These are phyloP conservation scores for Parathielavia hyrcaniae DNA, from an alignment of 495 filamentous ascomycete genomes.

Conservation along the genomic window DNA sequence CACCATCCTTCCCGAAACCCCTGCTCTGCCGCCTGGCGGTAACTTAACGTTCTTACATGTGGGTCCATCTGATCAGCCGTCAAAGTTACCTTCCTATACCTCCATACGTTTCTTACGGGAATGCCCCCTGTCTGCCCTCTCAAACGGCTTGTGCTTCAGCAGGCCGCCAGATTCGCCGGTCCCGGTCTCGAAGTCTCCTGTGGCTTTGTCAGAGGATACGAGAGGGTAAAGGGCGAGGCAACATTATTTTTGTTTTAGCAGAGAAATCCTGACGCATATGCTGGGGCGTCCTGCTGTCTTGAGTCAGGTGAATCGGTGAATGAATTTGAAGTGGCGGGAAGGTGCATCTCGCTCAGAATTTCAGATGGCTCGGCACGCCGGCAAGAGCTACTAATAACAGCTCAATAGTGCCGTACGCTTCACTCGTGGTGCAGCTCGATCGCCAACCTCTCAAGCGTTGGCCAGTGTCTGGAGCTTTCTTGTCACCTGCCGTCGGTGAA, in stretches of 20 bases:
- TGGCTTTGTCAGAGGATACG: slow-evolving; percentile 1
- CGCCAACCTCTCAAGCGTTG: not conserved
- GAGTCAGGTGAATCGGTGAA: too few species aligned
- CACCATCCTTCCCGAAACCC: slow-evolving; percentile 11
- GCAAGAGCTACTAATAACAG: not conserved
- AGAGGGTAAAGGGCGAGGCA: not conserved
- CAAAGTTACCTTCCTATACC: slow-evolving; percentile 1
- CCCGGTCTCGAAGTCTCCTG: slow-evolving; percentile 24
- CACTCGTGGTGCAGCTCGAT: not conserved
- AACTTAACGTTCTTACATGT: not conserved
- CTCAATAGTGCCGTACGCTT: slow-evolving; percentile 1
- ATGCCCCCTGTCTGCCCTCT: slow-evolving; percentile 21
- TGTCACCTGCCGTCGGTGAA: slow-evolving; percentile 30
- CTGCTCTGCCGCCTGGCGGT: too few species aligned
- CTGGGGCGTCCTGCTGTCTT: too few species aligned
- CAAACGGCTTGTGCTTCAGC: slow-evolving; percentile 33
- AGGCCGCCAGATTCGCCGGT: slow-evolving; percentile 20
- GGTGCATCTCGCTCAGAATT: not conserved
- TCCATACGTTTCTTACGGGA: too few species aligned
- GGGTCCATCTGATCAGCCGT: not conserved
- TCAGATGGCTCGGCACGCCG: not conserved
- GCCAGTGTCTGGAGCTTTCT: not conserved
- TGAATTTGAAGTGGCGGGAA: too few species aligned
- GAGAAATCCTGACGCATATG: not conserved
- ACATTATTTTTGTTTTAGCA: not conserved